Conservation (phyloP, 2,329 filamentous ascomycete genomes). For the Mycosphaerelloides madeirae region DNA sequence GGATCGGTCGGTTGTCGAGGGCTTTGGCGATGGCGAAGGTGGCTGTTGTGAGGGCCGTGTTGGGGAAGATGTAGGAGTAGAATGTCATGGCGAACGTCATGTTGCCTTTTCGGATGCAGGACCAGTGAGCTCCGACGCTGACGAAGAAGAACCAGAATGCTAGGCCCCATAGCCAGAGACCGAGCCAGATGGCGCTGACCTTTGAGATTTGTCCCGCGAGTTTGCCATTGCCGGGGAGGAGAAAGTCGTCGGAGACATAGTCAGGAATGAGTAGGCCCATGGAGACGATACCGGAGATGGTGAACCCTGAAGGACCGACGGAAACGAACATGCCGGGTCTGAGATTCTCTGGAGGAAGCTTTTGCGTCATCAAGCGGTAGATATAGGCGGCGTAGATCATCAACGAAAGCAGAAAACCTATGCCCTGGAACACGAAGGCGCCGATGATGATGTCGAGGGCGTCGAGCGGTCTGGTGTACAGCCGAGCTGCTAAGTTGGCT, state of each 20-base stretch:
- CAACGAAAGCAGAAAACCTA: conserved; percentile 60
- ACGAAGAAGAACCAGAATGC: conserved; percentile 81
- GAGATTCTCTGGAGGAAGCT: conserved; percentile 69
- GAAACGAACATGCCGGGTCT: conserved; percentile 82
- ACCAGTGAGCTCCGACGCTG: conserved; percentile 69
- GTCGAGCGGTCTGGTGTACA: conserved; percentile 33
- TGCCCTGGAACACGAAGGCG: conserved; percentile 58
- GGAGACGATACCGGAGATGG: conserved; percentile 55
- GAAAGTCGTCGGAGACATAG: conserved; percentile 50
- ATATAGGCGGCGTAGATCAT: conserved; percentile 84
- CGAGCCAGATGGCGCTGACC: conserved; percentile 58
- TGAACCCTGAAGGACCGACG: conserved; percentile 71
- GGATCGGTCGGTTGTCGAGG: conserved; percentile 47
- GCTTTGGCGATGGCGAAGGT: conserved; percentile 65
- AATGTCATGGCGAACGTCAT: conserved; percentile 80
- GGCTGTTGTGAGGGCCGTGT: conserved; percentile 58
- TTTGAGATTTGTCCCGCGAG: conserved; percentile 53
- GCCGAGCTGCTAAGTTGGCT: conserved; percentile 50
- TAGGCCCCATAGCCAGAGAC: conserved; percentile 78
- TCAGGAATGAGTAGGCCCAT: conserved; percentile 52
- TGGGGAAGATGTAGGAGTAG: conserved; percentile 79
- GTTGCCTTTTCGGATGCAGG: conserved; percentile 55
- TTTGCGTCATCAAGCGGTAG: conserved; percentile 83
- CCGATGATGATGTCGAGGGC: conserved; percentile 56
- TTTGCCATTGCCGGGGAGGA: conserved; percentile 48